Conservation (phyloP, 129 eudicot genomes). For the Centaurea solstitialis region DNA sequence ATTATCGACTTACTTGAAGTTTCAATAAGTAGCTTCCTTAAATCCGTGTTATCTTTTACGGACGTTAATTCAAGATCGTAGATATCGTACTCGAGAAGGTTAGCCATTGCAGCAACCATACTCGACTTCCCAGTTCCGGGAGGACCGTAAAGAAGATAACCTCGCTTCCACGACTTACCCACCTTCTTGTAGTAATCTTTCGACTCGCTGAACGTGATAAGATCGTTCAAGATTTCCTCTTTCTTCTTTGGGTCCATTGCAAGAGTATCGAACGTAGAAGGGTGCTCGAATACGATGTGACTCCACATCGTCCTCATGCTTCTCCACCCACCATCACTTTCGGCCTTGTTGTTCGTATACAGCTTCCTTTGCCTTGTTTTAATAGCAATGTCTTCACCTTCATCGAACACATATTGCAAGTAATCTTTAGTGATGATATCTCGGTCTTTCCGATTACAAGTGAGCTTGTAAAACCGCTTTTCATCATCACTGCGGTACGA, state of each 20-base stretch:
- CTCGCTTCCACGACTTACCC: slow-evolving; percentile 69
- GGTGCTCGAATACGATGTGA: slow-evolving; percentile 53
- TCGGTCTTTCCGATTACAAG: slow-evolving; percentile 34
- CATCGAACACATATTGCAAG: slow-evolving; percentile 50
- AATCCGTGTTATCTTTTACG: slow-evolving; percentile 52
- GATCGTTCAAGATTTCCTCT: slow-evolving; percentile 46
- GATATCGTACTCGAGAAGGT: slow-evolving; percentile 52
- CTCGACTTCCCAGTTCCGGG: slow-evolving; percentile 71
- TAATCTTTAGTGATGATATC: slow-evolving; percentile 36
- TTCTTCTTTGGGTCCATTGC: slow-evolving; percentile 60
- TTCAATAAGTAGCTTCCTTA: slow-evolving; percentile 52
- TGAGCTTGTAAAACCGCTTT: slow-evolving; percentile 44
- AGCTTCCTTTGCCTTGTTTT: slow-evolving; percentile 49
- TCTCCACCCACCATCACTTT: slow-evolving; percentile 18
- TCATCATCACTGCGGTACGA: slow-evolving; percentile 38
- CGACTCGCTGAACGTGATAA: slow-evolving; percentile 35
- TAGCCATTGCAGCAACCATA: slow-evolving; percentile 75
- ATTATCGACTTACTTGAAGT: slow-evolving; percentile 59
- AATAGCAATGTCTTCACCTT: slow-evolving; percentile 47
- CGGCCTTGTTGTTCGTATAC: slow-evolving; percentile 45
- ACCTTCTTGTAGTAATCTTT: slow-evolving; percentile 58
- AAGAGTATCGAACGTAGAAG: slow-evolving; percentile 52
- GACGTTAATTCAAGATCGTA: slow-evolving; percentile 60
- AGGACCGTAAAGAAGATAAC: slow-evolving; percentile 64
- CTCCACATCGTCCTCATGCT: slow-evolving; percentile 53